Evolutionary conservation across 306 rosid species (phyloP).

Genomic region (Lupinus albus): DNA sequence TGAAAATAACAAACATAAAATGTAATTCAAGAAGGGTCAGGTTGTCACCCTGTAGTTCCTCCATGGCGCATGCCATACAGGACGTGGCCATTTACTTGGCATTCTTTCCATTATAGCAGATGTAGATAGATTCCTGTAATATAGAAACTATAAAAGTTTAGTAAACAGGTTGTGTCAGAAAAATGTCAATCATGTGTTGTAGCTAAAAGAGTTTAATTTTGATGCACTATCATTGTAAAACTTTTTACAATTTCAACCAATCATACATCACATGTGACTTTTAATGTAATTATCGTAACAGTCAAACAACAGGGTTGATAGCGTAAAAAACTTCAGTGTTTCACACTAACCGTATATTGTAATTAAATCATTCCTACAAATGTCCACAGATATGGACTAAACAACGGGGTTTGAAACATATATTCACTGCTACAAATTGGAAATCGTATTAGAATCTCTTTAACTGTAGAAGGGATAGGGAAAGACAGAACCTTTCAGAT

Average conservation of each 20-base stretch:
- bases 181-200: constrained; percentile 14
- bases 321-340: too few relatives aligned
- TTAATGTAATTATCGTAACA: too few relatives aligned
- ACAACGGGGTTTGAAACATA: constrained; percentile 24
- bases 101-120: constrained; percentile 96
- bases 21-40: constrained; percentile 6
- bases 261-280: too few relatives aligned
- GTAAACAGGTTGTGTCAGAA: constrained; percentile 18
- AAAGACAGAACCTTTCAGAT: constrained; percentile 73
- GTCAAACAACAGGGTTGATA: too few relatives aligned
- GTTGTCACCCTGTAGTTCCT: constrained; percentile 82
- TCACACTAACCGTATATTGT: too few relatives aligned
- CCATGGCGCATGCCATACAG: constrained; percentile 97
- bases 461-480: constrained; percentile 27
- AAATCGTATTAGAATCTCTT: constrained; percentile 23
- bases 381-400: background rate
- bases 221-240: too few relatives aligned
- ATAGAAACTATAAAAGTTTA: constrained; percentile 40
- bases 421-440: background rate
- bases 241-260: too few relatives aligned
- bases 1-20: constrained; percentile 20
- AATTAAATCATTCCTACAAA: background rate
- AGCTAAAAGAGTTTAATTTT: too few relatives aligned
- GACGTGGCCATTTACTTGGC: constrained; percentile 99
- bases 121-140: constrained; percentile 71